Base-by-base conservation (phyloP, 495 filamentous ascomycete genomes). In the Neurospora sp. region DNA sequence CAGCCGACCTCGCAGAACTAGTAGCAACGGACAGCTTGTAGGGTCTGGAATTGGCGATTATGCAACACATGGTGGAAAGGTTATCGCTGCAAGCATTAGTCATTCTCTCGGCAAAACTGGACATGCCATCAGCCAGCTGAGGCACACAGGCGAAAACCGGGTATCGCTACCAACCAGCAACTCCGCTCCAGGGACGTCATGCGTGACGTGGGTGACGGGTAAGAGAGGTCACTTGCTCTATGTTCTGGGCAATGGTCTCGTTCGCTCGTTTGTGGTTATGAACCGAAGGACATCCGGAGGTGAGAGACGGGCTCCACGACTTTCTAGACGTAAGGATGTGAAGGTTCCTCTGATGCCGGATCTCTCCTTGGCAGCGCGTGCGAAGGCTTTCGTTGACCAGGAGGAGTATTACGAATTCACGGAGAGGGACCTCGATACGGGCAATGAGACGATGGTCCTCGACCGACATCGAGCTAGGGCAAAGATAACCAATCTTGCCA, bases 61-160 rank as follows among this genome's bases (percentile, higher is more conserved):
- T 76, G 89, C 91, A 82, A 76, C 89, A 80, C 79, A 92, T 84
- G 89, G 93, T 69, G 90, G 92, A 9, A 94, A 93, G 75, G 91
- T 90, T 9, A 89, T 97, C 61, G 93, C 92, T 61, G 91, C 91
- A 18, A 91, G 93, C 16, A 88, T 97, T 41, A 93, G 91, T 75
- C 91, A 93, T 81, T 96, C 93, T 27, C 87, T 96, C 74, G 92
- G 92, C 45, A 93, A 91, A 71, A 92, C 93, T 4, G 91, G 91
- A 38, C 92, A 88, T 40, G 93, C 91, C 12, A 90, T 94, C 72
- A 91, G 88, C 74, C 92, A 92, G 45, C 84, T 97, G 45, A 90
- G 93, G 44, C 93, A 96, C 78, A 89, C 89, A 1, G 92, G 92
- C 9, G 93, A 96, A 77, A 96, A 95, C 77, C 90, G 92, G 59